Evolutionary conservation across 257 asterid species (phyloP).

Genomic region (Anisodus tanguticus): DNA sequence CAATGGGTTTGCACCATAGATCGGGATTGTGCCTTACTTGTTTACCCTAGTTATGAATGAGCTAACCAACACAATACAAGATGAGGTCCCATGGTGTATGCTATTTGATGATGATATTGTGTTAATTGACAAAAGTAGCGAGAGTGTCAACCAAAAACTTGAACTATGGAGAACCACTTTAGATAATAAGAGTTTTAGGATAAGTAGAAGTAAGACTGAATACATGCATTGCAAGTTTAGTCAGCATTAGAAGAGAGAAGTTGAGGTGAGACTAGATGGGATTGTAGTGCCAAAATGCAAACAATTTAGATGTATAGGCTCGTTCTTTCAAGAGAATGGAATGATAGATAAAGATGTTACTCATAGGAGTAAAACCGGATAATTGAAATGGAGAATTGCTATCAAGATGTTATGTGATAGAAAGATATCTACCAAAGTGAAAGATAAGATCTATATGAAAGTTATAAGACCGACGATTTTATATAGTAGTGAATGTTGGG

Average conservation of each 20-base stretch:
- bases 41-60: not conserved
- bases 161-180: not conserved
- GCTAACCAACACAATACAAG: conserved; percentile 2
- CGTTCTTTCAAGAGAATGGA: not conserved
- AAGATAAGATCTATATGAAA: not conserved
- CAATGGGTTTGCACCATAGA: not conserved
- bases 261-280: not conserved
- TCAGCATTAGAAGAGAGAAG: not conserved
- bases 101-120: not conserved
- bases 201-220: not conserved
- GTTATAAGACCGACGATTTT: not conserved
- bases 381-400: not conserved
- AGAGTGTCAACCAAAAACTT: not conserved
- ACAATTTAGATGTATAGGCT: not conserved
- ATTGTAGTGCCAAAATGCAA: not conserved
- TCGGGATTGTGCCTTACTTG: not conserved
- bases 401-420: not conserved
- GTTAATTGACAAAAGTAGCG: conserved; percentile 3
- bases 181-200: not conserved
- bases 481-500: not conserved
- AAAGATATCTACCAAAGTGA: not conserved
- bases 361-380: not conserved
- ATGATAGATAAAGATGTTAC: too few species aligned
- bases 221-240: not conserved
- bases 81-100: not conserved